A percentile compares a stretch with the other conserved stretches of the same genome.
These are phyloP conservation scores for Isabelozyma rhagii DNA, from an alignment of 805 yeast genomes.

Conservation along the genomic window DNA sequence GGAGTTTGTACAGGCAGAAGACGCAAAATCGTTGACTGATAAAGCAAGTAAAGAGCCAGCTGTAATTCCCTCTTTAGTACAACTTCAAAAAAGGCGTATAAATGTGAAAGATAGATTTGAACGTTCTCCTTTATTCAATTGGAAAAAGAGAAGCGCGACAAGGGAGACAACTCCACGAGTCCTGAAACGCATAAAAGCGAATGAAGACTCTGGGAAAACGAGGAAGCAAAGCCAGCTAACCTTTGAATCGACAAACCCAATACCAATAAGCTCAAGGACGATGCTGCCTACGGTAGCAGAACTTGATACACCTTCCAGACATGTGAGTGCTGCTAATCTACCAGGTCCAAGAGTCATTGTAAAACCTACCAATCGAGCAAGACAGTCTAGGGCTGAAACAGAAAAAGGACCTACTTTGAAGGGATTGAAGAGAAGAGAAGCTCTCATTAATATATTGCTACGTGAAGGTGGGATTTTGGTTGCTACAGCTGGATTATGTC, in stretches of 20 bases:
- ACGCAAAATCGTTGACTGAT: background rate
- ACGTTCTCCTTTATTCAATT: background rate
- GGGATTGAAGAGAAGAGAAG: constrained; percentile 25
- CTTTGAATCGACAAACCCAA: background rate
- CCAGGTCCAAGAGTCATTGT: background rate
- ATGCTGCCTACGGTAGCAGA: background rate
- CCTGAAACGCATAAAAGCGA: background rate
- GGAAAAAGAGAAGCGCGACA: background rate
- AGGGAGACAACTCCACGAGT: background rate
- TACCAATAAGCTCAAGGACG: background rate
- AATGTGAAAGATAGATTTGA: background rate
- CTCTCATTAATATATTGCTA: constrained; percentile 25
- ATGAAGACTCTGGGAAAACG: background rate
- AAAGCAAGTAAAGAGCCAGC: background rate
- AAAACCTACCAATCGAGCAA: background rate
- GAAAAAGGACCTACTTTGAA: constrained; percentile 19
- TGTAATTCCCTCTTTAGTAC: background rate
- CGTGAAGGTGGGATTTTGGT: constrained; percentile 37
- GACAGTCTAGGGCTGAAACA: background rate
- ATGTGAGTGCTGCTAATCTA: background rate
- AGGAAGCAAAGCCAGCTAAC: background rate
- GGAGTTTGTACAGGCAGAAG: constrained; percentile 7
- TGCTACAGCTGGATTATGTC: constrained; percentile 30
- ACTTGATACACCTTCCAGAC: background rate
- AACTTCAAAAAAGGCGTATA: background rate